Conservation (phyloP, 1,284 basidiomycete genomes). For the Polyporus tsugae region DNA sequence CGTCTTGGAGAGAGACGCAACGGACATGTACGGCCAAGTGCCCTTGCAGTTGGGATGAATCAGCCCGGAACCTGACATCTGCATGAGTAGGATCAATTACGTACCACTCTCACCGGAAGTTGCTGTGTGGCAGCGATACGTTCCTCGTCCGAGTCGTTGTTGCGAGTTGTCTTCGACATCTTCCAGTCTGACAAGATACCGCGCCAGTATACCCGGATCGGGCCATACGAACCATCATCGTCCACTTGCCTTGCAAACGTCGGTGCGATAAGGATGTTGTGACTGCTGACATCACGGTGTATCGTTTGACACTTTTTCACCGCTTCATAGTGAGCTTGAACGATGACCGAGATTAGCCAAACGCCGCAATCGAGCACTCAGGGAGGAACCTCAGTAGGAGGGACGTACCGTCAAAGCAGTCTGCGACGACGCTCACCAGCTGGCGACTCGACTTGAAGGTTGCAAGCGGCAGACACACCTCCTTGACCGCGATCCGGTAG, state of each 20-base stretch:
- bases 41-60: neutral
- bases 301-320: neutral
- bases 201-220: neutral
- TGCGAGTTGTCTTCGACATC: no score
- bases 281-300: conserved; percentile 11
- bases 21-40: neutral
- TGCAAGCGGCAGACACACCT: conserved; percentile 5
- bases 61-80: no score
- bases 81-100: neutral
- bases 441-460: neutral
- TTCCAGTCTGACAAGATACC: conserved; percentile 4
- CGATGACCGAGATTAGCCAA: no score
- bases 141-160: no score
- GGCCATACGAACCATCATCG: no score
- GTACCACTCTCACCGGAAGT: conserved; percentile 2
- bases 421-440: neutral
- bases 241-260: no score
- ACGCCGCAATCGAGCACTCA: no score
- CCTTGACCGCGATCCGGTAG: no score
- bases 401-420: conserved; percentile 4
- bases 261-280: neutral
- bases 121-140: neutral
- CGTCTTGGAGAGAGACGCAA: neutral
- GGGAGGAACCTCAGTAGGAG: no score
- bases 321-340: conserved; percentile 9